Percentiles rank a stretch among this genome's conserved stretches.
Conservation (phyloP, 768 basidiomycete species). For the Exidia glandulosa region DNA sequence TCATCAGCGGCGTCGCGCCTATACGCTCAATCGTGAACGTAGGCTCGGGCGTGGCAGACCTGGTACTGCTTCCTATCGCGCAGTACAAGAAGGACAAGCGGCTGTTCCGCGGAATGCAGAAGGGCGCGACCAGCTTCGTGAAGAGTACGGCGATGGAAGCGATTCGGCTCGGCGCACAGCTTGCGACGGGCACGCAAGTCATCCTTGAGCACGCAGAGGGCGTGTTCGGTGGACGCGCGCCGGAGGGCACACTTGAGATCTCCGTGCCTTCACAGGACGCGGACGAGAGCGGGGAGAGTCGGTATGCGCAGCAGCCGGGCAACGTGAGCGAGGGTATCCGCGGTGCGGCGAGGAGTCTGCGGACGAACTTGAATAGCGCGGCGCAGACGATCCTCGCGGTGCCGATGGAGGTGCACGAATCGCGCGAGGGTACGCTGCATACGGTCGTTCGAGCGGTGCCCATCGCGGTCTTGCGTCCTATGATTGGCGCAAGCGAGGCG, state of each 20-base stretch:
- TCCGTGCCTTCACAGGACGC: conserved; percentile 29
- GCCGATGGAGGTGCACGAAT: conserved; percentile 98
- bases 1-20: conserved; percentile 92
- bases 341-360: conserved; percentile 82
- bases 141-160: conserved; percentile 93
- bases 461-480: conserved; percentile 91
- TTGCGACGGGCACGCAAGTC: conserved; percentile 96
- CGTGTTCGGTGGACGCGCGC: conserved; percentile 59
- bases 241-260: conserved; percentile 12
- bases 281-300: conserved; percentile 57
- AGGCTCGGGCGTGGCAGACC: conserved; percentile 91
- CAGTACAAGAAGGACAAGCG: conserved; percentile 97
- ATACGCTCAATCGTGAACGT: conserved; percentile 96
- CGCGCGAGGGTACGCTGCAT: conserved; percentile 78
- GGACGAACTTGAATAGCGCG: conserved; percentile 79
- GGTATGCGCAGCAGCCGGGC: conserved; percentile 84
- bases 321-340: conserved; percentile 81
- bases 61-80: conserved; percentile 89
- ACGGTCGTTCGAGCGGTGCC: conserved; percentile 96
- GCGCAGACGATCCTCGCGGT: conserved; percentile 98
- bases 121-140: conserved; percentile 86
- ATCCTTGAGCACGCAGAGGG: conserved; percentile 92
- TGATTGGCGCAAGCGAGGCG: conserved; percentile 97
- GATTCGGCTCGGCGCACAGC: conserved; percentile 82
- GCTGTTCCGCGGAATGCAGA: conserved; percentile 84